Evolutionary conservation across 176 grass and related monocot genomes (phyloP), one percentile per base, ranked within the genome.

Genomic region (Musa schizocarpa): DNA sequence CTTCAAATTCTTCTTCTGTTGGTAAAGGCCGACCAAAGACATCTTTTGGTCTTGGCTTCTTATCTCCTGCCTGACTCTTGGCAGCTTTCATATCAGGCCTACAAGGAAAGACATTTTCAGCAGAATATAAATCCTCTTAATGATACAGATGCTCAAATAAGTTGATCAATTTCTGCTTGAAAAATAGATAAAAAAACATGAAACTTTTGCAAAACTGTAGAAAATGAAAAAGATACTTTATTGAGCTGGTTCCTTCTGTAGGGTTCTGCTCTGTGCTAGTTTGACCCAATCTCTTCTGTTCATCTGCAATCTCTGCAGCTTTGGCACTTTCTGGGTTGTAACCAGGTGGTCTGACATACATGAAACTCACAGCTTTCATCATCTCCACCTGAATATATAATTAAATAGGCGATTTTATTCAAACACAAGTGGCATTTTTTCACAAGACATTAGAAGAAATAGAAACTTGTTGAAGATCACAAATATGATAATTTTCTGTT

Each of bases 291-390:
- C 24, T 87, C 82, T 81, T 98, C 76, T 99, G 87, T 58, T 94
- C 90, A 73, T 99, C 91, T 74, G 85, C 84, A 79, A 94, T 58
- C 78, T 94, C 95, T 53, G 90, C 90, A 52, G 95, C 90, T 89
- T 99, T 99, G 82, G 95, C 95, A 77, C 95, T 92, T 81, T 99
- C 95, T 50, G 86, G 72, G 67, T 99, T 93, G 76, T 91, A 99
- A 54, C 95, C 95, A 52, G 95, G 95, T 72, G 95, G 95, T 3
- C 88, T 83, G 9, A 99, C 86, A 2, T 99, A 99, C 90, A 99
- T 99, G 77, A 99, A 99, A 84, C 95, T 99, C 66, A 99, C 88
- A 61, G 90, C 86, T 89, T 99, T 93, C 90, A 99, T 94, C 83
- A 89, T 78, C 82, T 99, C 95, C 80, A 94, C 76, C 88, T 94